Evolutionary conservation across 306 rosid genomes (phyloP), one percentile per base, ranked within the genome.

Genomic region (Psophocarpus tetragonolobus): DNA sequence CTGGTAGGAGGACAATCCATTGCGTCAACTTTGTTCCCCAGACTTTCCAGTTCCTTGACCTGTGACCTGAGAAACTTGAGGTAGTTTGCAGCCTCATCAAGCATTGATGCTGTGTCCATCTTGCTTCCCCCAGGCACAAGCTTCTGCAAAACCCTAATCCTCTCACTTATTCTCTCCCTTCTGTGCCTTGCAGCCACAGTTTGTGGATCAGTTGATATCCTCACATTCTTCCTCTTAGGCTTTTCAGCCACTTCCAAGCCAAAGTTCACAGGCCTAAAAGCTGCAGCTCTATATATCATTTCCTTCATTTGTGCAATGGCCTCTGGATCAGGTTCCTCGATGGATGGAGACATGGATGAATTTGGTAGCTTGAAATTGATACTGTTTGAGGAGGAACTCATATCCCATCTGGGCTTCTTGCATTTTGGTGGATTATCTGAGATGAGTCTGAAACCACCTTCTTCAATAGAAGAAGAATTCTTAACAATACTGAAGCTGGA

Each of bases 101-200:
- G 99, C 94, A 92, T 92, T 30, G 99, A 92, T 14, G 99, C 99
- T 51, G 99, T 92, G 80, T 95, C 99, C 99, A 95, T 92, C 82
- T 91, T 95, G 90, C 77, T 90, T 47, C 99, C 99, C 6, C 97
- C 97, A n/a, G 99, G 99, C 17, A 95, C 97, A 57, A 95, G 54
- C 82, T 80, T 86, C 83, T 95, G 99, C 82, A 95, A 87, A 82
- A 87, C 96, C 87, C 94, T 91, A 77, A 95, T 89, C 74, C 80
- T 93, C 30, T 92, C 97, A 69, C 97, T 85, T 71, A 95, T 95
- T 78, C 90, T 84, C 71, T 95, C 99, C 72, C 99, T 89, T 84
- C 97, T 89, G 41, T 92, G 97, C 57, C 99, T 92, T 32, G 99
- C 99, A 45, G 97, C 99, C 39, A 90, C 97, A 0, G 99, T 95